Conservation (phyloP, 257 asterid species). For the Capsicum rhomboideum region DNA sequence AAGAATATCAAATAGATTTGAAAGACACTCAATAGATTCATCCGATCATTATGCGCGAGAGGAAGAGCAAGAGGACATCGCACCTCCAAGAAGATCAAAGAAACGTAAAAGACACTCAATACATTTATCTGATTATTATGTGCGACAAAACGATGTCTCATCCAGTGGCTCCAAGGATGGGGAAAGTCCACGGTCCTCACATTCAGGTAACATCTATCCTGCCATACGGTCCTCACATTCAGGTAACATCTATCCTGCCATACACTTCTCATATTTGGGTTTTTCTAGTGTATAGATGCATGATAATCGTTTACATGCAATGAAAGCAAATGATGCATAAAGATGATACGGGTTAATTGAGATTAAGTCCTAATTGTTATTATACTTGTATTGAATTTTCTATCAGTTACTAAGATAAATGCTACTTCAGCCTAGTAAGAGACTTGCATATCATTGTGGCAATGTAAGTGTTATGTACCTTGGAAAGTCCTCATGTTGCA, state of each 20-base stretch:
- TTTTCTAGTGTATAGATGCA: background rate
- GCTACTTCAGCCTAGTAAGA: background rate
- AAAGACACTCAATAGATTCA: background rate
- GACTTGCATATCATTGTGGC: background rate
- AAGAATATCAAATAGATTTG: background rate
- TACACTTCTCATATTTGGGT: background rate
- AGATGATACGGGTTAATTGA: background rate
- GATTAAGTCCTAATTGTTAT: background rate
- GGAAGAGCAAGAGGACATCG: too few species aligned
- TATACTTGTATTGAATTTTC: background rate
- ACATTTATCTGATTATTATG: background rate
- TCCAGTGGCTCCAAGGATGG: background rate
- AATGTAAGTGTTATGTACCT: too few species aligned
- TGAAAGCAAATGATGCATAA: background rate
- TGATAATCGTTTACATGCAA: background rate
- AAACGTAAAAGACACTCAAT: background rate
- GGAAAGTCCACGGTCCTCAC: background rate
- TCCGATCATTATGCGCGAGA: background rate
- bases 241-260: background rate
- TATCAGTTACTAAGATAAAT: background rate
- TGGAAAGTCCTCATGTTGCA: too few species aligned
- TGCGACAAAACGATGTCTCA: background rate
- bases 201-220: background rate
- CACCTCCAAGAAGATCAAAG: background rate
- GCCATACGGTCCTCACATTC: background rate